phyloP scores from a whole-genome alignment of 2,329 filamentous ascomycete genomes.

The Hymenoscyphus linearis region DNA sequence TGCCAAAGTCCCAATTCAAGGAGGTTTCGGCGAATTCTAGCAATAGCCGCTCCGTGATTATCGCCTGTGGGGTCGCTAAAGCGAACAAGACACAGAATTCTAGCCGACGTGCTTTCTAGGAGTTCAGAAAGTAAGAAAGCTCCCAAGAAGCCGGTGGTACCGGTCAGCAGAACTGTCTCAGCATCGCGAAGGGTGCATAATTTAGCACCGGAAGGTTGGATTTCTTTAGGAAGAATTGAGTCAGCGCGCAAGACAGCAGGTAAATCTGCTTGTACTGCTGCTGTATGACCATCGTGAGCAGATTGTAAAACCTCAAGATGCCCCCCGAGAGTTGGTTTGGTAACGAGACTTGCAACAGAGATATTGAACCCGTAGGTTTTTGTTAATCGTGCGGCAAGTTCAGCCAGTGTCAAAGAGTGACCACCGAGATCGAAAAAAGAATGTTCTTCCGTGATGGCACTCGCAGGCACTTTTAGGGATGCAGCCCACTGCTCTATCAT shows the following conservation, averaged over 20 bases:
- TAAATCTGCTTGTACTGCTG: conserved; percentile 69
- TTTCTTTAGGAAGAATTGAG: conserved; percentile 62
- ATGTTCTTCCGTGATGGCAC: conserved; percentile 60
- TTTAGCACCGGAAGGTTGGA: conserved; percentile 49
- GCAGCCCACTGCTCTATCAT: conserved; percentile 69
- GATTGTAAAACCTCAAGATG: conserved; percentile 67
- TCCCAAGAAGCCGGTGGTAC: conserved; percentile 84
- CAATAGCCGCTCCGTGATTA: conserved; percentile 61
- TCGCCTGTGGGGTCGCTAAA: conserved; percentile 66
- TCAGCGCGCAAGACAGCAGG: conserved; percentile 65
- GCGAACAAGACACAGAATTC: conserved; percentile 63
- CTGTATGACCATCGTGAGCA: conserved; percentile 66
- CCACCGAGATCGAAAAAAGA: conserved; percentile 80
- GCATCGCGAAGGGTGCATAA: conserved; percentile 29
- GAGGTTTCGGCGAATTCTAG: conserved; percentile 68
- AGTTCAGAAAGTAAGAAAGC: conserved; percentile 73
- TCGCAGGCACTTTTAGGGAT: conserved; percentile 59
- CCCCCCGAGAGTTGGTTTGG: conserved; percentile 65
- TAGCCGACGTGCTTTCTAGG: conserved; percentile 51
- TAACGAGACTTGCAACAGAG: conserved; percentile 64
- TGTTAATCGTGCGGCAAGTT: conserved; percentile 65
- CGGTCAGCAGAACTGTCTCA: conserved; percentile 71
- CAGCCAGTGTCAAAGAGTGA: conserved; percentile 72
- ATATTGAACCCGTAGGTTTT: conserved; percentile 68
- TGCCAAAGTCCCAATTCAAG: conserved; percentile 75